Evolutionary conservation across 2,329 filamentous ascomycete genomes (phyloP).

Genomic region (Trichoderma polysporum): DNA sequence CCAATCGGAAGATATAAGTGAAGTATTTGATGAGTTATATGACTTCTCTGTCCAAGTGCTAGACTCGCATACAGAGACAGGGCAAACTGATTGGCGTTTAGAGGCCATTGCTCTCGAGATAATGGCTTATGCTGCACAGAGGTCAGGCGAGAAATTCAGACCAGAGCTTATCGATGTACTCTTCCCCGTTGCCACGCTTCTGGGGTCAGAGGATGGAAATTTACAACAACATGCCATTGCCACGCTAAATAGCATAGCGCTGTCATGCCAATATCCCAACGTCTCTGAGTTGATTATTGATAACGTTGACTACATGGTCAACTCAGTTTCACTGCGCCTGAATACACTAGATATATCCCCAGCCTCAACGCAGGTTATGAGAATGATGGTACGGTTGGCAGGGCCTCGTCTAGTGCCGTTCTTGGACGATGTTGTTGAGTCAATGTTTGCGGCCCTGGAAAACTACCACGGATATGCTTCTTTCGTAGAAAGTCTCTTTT

Average conservation of each 20-base stretch:
- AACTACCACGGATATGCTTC: constrained; percentile 90
- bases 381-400: constrained; percentile 91
- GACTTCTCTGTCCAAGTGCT: constrained; percentile 65
- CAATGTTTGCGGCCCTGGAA: constrained; percentile 90
- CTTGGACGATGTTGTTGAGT: constrained; percentile 85
- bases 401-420: constrained; percentile 81
- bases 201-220: constrained; percentile 67
- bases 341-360: constrained; percentile 92
- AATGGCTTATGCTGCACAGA: constrained; percentile 71
- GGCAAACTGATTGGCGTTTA: constrained; percentile 65
- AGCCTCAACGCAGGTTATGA: constrained; percentile 82
- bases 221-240: constrained; percentile 80
- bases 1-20: constrained; percentile 43
- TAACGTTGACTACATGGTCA: constrained; percentile 96
- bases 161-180: constrained; percentile 86
- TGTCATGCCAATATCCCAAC: constrained; percentile 69
- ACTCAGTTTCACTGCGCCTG: constrained; percentile 82
- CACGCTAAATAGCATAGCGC: constrained; percentile 77
- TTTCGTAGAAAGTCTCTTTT: constrained; percentile 83
- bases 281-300: constrained; percentile 79
- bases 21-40: constrained; percentile 64
- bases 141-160: constrained; percentile 67
- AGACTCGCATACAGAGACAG: constrained; percentile 50
- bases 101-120: constrained; percentile 80
- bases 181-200: constrained; percentile 85